These are phyloP conservation scores for Penicillium argentinense DNA, from an alignment of 495 filamentous ascomycete genomes.

Conservation along the genomic window DNA sequence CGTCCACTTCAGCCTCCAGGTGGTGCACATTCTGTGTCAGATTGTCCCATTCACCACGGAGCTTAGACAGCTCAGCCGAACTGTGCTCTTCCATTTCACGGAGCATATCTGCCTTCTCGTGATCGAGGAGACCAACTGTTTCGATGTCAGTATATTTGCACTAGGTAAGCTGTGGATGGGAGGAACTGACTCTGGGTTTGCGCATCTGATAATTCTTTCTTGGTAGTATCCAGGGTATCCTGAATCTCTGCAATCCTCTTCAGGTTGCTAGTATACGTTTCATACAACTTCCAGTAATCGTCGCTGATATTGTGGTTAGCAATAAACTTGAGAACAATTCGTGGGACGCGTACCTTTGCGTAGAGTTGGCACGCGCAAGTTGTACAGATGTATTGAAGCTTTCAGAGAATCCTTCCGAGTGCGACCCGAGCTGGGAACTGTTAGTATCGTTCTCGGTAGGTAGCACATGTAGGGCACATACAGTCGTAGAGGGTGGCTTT, in stretches of 20 bases:
- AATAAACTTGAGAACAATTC: background rate
- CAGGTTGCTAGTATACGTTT: conserved; percentile 41
- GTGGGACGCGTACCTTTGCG: conserved; percentile 33
- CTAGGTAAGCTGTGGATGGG: conserved; percentile 1
- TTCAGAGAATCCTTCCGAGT: conserved; percentile 39
- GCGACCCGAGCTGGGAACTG: conserved; percentile 25
- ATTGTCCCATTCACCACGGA: conserved; percentile 47
- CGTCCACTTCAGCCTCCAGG: conserved; percentile 44
- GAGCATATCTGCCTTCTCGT: conserved; percentile 51
- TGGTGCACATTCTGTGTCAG: conserved; percentile 39
- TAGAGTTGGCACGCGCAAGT: conserved; percentile 37
- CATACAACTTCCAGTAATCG: conserved; percentile 49
- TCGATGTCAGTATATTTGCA: conserved; percentile 24
- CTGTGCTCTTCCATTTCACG: conserved; percentile 47
- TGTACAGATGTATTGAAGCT: conserved; percentile 35
- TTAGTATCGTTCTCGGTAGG: conserved; percentile 1
- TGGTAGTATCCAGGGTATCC: conserved; percentile 35
- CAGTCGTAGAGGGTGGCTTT: conserved; percentile 30
- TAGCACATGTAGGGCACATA: conserved; percentile 12
- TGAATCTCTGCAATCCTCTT: conserved; percentile 44
- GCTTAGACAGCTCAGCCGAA: conserved; percentile 42
- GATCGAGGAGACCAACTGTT: conserved; percentile 45
- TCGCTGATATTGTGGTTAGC: conserved; percentile 35
- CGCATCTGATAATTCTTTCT: conserved; percentile 38
- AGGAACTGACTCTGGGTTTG: conserved; percentile 43